These are phyloP conservation scores for Corchorus olitorius DNA, from an alignment of 345 rosid species.

Conservation along the genomic window DNA sequence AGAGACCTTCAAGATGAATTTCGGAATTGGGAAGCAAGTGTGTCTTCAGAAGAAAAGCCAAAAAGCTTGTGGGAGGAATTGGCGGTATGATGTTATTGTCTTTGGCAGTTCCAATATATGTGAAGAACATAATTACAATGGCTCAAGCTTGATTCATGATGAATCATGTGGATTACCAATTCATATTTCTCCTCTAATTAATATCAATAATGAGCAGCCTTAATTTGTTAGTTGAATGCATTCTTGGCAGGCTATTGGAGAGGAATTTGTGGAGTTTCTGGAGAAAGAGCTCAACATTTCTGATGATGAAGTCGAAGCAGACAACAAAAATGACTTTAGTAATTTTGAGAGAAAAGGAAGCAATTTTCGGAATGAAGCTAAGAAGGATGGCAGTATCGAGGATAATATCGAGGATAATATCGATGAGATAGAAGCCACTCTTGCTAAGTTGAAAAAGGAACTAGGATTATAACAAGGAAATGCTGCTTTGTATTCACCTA, in stretches of 20 bases:
- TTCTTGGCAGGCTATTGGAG: conserved; percentile 71
- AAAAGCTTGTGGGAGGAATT: conserved; percentile 98
- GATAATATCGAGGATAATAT: conserved; percentile 73
- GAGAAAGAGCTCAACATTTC: conserved; percentile 84
- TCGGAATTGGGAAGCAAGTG: conserved; percentile 79
- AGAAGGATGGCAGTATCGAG: conserved; percentile 56
- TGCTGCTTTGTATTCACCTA: background rate
- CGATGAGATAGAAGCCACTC: conserved; percentile 90
- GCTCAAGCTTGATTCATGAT: background rate
- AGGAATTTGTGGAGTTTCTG: conserved; percentile 91
- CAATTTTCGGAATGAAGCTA: conserved; percentile 27
- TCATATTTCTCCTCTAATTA: background rate
- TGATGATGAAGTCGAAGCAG: conserved; percentile 44
- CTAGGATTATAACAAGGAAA: conserved; percentile 60
- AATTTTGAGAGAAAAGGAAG: conserved; percentile 35
- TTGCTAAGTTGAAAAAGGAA: conserved; percentile 80
- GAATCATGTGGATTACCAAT: background rate
- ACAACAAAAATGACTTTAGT: conserved; percentile 30
- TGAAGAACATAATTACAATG: background rate
- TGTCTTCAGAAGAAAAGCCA: conserved; percentile 75
- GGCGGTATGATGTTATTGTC: conserved; percentile 49
- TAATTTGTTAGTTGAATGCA: conserved; percentile 10
- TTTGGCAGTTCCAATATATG: background rate
- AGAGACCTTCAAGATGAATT: conserved; percentile 92
- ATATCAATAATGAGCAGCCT: background rate